A percentile compares a stretch with the other conserved stretches of the same genome.
Conservation (phyloP, 176 grass and related monocot species). For the Bromus sterilis region DNA sequence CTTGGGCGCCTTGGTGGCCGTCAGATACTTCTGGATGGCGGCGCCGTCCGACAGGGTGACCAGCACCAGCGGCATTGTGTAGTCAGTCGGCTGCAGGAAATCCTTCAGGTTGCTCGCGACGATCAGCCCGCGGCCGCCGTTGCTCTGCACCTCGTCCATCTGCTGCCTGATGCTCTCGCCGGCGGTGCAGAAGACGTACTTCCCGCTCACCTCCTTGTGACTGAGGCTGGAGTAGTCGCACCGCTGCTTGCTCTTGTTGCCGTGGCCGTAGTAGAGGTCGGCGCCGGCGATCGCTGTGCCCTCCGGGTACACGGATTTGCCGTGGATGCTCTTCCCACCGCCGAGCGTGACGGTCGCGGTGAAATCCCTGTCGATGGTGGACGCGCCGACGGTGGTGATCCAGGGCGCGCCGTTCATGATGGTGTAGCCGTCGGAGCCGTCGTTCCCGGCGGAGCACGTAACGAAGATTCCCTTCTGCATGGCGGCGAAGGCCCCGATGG, state of each 20-base stretch:
- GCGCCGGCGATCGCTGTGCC: background rate
- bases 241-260: slow-evolving; percentile 23
- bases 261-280: slow-evolving; percentile 37
- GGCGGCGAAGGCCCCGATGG: slow-evolving; percentile 55
- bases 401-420: slow-evolving; percentile 59
- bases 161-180: background rate
- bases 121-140: slow-evolving; percentile 43
- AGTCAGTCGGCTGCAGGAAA: slow-evolving; percentile 18
- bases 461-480: slow-evolving; percentile 49
- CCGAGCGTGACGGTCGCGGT: slow-evolving; percentile 48
- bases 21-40: slow-evolving; percentile 39
- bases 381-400: slow-evolving; percentile 66
- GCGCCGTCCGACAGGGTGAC: slow-evolving; percentile 34
- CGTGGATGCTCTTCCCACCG: slow-evolving; percentile 2
- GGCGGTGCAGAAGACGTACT: slow-evolving; percentile 47
- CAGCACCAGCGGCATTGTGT: slow-evolving; percentile 30
- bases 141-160: slow-evolving; percentile 38
- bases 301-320: slow-evolving; percentile 50
- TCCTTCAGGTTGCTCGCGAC: slow-evolving; percentile 23
- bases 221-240: slow-evolving; percentile 35
- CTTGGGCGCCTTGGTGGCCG: background rate
- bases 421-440: slow-evolving; percentile 33
- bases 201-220: slow-evolving; percentile 36
- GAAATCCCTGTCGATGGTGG: slow-evolving; percentile 53
- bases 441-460: slow-evolving; percentile 49